A percentile compares a stretch with the other conserved stretches of the same genome.
phyloP scores from a whole-genome alignment of 2,329 filamentous ascomycete species.

The Aspergillus sp. region DNA sequence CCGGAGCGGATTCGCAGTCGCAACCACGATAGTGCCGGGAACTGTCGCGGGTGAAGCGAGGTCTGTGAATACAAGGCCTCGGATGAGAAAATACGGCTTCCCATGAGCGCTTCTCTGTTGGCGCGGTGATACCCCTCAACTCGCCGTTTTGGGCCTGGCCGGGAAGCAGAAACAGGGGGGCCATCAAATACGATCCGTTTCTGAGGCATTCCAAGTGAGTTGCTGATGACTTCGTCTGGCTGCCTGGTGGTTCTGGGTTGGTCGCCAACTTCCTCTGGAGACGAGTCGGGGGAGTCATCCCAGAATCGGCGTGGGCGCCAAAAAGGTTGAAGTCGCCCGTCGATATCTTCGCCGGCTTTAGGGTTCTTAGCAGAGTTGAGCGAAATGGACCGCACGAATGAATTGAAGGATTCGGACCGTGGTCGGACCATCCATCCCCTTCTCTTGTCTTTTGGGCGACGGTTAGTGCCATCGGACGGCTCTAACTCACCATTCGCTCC shows the following conservation, averaged over 20 bases:
- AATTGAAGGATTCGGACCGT: constrained; percentile 41
- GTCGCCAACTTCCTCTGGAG: constrained; percentile 6
- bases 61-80: constrained; percentile 31
- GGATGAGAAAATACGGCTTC: constrained; percentile 25
- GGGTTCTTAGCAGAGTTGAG: constrained; percentile 43
- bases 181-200: constrained; percentile 45
- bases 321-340: constrained; percentile 57
- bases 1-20: constrained; percentile 53
- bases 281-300: constrained; percentile 52
- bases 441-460: constrained; percentile 39
- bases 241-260: constrained; percentile 7
- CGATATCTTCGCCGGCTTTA: constrained; percentile 44
- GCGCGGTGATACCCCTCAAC: constrained; percentile 25
- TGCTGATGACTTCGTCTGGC: constrained; percentile 50
- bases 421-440: constrained; percentile 38
- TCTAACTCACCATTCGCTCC: constrained; percentile 12
- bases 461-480: constrained; percentile 21
- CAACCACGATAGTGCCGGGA: constrained; percentile 40
- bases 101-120: constrained; percentile 33
- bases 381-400: constrained; percentile 39
- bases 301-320: constrained; percentile 65
- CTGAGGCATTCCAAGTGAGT: constrained; percentile 57
- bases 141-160: constrained; percentile 30
- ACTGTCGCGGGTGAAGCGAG: constrained; percentile 30
- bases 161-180: constrained; percentile 34